phyloP scores from a whole-genome alignment of 2,329 filamentous ascomycete genomes.

The Fusarium anguioides region DNA sequence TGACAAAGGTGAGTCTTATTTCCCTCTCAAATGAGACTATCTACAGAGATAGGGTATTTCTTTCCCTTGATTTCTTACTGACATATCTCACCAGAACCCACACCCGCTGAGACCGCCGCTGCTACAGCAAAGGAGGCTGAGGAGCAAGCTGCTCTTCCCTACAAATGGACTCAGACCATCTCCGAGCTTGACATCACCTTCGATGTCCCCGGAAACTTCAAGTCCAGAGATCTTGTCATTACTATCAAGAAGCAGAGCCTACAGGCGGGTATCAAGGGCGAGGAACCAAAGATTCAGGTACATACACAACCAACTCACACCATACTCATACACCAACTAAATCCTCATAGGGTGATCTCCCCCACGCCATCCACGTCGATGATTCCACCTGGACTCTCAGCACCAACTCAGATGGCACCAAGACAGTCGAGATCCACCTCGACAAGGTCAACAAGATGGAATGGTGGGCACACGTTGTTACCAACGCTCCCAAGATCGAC shows the following conservation, averaged over 20 bases:
- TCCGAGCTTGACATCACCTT: constrained; percentile 85
- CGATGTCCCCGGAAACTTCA: constrained; percentile 82
- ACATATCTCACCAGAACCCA: constrained; percentile 57
- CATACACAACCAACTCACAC: constrained; percentile 35
- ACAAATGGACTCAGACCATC: constrained; percentile 98
- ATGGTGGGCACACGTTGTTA: constrained; percentile 97
- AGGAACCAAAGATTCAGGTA: constrained; percentile 86
- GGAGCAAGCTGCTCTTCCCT: constrained; percentile 91
- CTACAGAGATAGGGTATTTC: neutral
- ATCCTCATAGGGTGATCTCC: constrained; percentile 77
- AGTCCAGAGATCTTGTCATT: constrained; percentile 84
- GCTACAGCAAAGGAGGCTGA: constrained; percentile 78
- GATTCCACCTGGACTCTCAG: constrained; percentile 96
- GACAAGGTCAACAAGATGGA: constrained; percentile 98
- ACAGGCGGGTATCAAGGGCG: constrained; percentile 86
- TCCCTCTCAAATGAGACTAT: constrained; percentile 39
- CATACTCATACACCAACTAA: neutral
- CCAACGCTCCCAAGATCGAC: constrained; percentile 88
- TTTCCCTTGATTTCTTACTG: neutral
- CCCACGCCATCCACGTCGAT: constrained; percentile 81
- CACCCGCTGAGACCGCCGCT: constrained; percentile 67
- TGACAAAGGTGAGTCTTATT: constrained; percentile 47
- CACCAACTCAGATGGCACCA: constrained; percentile 74
- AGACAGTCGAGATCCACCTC: constrained; percentile 81
- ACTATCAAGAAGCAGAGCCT: constrained; percentile 83